Evolutionary conservation across 2,329 filamentous ascomycete species (phyloP).

Genomic region (Hypoxylon sp.): DNA sequence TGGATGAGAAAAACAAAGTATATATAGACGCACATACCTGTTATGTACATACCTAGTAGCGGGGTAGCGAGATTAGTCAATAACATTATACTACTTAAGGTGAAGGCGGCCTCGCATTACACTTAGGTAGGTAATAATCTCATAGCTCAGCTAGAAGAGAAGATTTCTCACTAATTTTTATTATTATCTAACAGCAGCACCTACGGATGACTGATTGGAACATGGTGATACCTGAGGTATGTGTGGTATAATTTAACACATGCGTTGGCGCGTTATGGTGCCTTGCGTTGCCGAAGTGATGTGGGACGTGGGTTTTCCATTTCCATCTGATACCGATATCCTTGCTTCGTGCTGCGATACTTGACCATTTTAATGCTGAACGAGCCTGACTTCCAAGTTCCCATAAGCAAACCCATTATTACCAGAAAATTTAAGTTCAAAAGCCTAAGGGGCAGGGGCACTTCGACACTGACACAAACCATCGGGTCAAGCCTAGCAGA

Average conservation of each 20-base stretch:
- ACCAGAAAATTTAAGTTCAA: too few species aligned
- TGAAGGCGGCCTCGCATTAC: too few species aligned
- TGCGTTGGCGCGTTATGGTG: slow-evolving; percentile 4
- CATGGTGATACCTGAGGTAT: background rate
- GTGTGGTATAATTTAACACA: background rate
- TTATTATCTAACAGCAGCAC: too few species aligned
- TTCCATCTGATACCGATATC: slow-evolving; percentile 13
- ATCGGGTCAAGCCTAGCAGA: slow-evolving; percentile 4
- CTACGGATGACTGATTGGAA: background rate
- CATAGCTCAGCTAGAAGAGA: too few species aligned
- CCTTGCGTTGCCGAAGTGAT: slow-evolving; percentile 24
- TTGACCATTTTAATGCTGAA: slow-evolving; percentile 27
- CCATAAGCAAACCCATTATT: slow-evolving; percentile 27
- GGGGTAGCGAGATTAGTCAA: background rate
- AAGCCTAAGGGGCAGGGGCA: slow-evolving; percentile 8
- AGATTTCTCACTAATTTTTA: too few species aligned
- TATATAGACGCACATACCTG: too few species aligned
- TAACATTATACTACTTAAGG: too few species aligned
- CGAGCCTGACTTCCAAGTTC: slow-evolving; percentile 16
- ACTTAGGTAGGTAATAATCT: too few species aligned
- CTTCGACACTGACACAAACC: slow-evolving; percentile 1
- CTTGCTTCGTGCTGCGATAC: slow-evolving; percentile 8
- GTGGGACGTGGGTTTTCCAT: slow-evolving; percentile 11
- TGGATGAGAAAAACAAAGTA: too few species aligned
- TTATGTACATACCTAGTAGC: background rate